Evolutionary conservation across 192 early-diverging fungal species (phyloP).

Genomic region (Entomortierella chlamydospora): DNA sequence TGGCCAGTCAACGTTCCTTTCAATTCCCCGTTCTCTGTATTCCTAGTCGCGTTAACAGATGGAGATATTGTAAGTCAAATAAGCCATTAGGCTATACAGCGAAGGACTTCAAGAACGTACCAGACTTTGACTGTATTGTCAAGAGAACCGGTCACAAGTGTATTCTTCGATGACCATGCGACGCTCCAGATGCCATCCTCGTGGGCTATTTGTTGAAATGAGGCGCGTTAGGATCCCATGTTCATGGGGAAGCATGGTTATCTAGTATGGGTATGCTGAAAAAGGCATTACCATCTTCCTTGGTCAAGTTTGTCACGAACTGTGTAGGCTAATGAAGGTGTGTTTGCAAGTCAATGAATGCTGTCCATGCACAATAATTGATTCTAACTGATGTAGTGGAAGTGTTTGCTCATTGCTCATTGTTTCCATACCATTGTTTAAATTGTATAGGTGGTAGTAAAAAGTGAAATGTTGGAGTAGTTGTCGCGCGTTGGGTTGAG

Average conservation of each 20-base stretch:
- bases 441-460: neutral
- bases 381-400: no score
- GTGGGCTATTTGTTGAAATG: conserved; percentile 67
- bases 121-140: conserved; percentile 86
- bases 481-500: no score
- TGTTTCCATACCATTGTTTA: neutral
- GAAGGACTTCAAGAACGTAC: conserved; percentile 52
- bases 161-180: conserved; percentile 76
- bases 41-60: conserved; percentile 56
- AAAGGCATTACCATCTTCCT: conserved; percentile 57
- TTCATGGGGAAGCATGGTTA: neutral
- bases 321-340: conserved; percentile 58
- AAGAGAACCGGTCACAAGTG: conserved; percentile 79
- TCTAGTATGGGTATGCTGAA: neutral
- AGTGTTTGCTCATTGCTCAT: neutral
- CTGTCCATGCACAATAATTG: no score
- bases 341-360: neutral
- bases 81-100: neutral
- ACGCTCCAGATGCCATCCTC: conserved; percentile 87
- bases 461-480: neutral
- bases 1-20: conserved; percentile 77
- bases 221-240: neutral
- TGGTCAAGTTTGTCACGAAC: conserved; percentile 61
- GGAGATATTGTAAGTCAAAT: neutral
- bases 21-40: conserved; percentile 66